Conservation (phyloP, 495 filamentous ascomycete species). For the Hypoxylon cercidicola region DNA sequence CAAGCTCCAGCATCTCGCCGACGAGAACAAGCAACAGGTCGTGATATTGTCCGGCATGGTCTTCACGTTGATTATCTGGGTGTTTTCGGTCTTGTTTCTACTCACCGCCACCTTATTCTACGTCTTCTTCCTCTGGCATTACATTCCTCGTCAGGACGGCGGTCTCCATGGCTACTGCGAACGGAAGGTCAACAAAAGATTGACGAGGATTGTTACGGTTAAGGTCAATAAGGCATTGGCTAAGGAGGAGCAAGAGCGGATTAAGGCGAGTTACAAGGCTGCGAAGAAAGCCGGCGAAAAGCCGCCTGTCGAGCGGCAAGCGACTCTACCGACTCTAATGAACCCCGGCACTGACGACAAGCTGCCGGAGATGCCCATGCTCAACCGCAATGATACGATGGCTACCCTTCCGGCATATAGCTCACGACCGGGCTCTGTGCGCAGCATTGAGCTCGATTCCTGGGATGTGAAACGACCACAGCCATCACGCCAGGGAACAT, state of each 20-base stretch:
- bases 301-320: conserved; percentile 64
- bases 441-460: conserved; percentile 58
- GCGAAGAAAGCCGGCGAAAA: conserved; percentile 64
- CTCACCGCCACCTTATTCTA: conserved; percentile 79
- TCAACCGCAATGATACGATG: conserved; percentile 74
- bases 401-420: conserved; percentile 71
- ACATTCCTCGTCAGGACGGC: conserved; percentile 82
- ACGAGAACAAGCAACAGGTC: conserved; percentile 76
- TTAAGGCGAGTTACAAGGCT: conserved; percentile 66
- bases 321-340: conserved; percentile 73
- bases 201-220: conserved; percentile 79
- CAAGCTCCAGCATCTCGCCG: conserved; percentile 77
- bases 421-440: conserved; percentile 64
- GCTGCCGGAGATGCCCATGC: conserved; percentile 65
- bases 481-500: conserved; percentile 48
- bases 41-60: conserved; percentile 88
- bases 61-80: conserved; percentile 91
- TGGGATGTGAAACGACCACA: conserved; percentile 58
- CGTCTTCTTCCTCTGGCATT: conserved; percentile 87
- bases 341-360: conserved; percentile 63
- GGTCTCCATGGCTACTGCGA: conserved; percentile 85
- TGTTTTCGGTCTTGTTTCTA: conserved; percentile 80
- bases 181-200: conserved; percentile 83
- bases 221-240: conserved; percentile 88
- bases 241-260: conserved; percentile 71